These are phyloP conservation scores for Hordeum marinum DNA, from an alignment of 176 grass and related monocot genomes.

Conservation along the genomic window DNA sequence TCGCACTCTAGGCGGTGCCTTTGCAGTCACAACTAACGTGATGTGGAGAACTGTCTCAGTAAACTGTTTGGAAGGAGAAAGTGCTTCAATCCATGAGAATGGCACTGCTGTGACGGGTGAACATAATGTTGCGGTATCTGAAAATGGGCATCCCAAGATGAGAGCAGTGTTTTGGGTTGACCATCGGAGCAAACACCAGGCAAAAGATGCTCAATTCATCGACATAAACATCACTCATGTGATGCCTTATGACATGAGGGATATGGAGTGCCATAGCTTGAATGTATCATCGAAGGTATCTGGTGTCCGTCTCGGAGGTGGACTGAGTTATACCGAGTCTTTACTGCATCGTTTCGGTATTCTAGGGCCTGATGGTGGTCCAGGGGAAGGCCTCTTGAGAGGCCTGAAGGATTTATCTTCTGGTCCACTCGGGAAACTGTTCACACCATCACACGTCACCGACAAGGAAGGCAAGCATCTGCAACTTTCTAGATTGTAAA, in stretches of 20 bases:
- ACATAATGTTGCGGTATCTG: slow-evolving; percentile 23
- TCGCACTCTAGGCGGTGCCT: slow-evolving; percentile 94
- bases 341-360: slow-evolving; percentile 90
- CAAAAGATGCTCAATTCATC: slow-evolving; percentile 69
- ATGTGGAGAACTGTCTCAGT: slow-evolving; percentile 74
- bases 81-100: slow-evolving; percentile 38
- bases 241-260: slow-evolving; percentile 81
- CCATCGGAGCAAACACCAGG: slow-evolving; percentile 48
- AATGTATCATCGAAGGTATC: slow-evolving; percentile 74
- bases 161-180: slow-evolving; percentile 97
- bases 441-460: slow-evolving; percentile 66
- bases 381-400: slow-evolving; percentile 86
- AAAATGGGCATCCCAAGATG: slow-evolving; percentile 74
- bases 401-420: slow-evolving; percentile 92
- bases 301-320: slow-evolving; percentile 89
- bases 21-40: slow-evolving; percentile 89
- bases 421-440: slow-evolving; percentile 86
- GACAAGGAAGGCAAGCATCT: slow-evolving; percentile 43
- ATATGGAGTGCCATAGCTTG: slow-evolving; percentile 96
- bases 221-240: slow-evolving; percentile 83
- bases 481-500: slow-evolving; percentile 21
- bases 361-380: slow-evolving; percentile 85
- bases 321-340: slow-evolving; percentile 89
- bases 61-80: slow-evolving; percentile 87
- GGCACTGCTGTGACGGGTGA: slow-evolving; percentile 18